phyloP scores from a whole-genome alignment of 208 protist species.

The Wallacemonas sp. region DNA sequence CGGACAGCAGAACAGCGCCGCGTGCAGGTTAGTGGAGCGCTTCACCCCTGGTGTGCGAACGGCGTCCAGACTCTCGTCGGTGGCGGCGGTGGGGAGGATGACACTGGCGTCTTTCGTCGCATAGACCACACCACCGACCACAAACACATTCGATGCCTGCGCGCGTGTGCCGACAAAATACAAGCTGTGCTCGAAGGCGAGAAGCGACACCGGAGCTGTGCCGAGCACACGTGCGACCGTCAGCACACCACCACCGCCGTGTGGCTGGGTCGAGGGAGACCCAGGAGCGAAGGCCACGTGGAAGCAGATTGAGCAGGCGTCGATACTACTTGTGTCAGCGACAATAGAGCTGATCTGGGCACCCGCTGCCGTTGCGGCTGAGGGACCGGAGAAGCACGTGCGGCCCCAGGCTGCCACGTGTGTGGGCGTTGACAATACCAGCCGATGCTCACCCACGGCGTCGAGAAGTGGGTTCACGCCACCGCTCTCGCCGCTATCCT shows the following conservation, averaged over 20 bases:
- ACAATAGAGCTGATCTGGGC: conserved; percentile 14
- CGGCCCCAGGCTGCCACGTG: conserved; percentile 3
- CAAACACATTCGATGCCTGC: conserved; percentile 30
- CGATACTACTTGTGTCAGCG: conserved; percentile 29
- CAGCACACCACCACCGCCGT: not conserved
- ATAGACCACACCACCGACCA: conserved; percentile 35
- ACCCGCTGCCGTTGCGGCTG: not conserved
- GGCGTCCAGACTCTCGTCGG: not conserved
- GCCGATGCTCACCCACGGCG: conserved; percentile 14
- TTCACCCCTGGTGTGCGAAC: not conserved
- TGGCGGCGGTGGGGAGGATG: not conserved
- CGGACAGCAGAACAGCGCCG: conserved; percentile 25
- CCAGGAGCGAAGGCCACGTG: not conserved
- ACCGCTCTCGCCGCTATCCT: conserved; percentile 8
- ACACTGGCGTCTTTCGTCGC: not conserved
- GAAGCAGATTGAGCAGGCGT: conserved; percentile 14
- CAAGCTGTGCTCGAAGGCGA: conserved; percentile 34
- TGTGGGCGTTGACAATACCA: conserved; percentile 30
- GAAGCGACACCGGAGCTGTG: conserved; percentile 1
- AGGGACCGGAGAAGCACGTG: not conserved
- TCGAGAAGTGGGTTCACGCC: conserved; percentile 11
- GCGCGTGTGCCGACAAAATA: conserved; percentile 37
- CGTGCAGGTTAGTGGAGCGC: conserved; percentile 13
- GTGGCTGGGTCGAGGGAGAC: not conserved
- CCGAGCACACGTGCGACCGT: conserved; percentile 21